These are phyloP conservation scores for Crithidia fasciculata DNA, from an alignment of 208 protist species.

Conservation along the genomic window DNA sequence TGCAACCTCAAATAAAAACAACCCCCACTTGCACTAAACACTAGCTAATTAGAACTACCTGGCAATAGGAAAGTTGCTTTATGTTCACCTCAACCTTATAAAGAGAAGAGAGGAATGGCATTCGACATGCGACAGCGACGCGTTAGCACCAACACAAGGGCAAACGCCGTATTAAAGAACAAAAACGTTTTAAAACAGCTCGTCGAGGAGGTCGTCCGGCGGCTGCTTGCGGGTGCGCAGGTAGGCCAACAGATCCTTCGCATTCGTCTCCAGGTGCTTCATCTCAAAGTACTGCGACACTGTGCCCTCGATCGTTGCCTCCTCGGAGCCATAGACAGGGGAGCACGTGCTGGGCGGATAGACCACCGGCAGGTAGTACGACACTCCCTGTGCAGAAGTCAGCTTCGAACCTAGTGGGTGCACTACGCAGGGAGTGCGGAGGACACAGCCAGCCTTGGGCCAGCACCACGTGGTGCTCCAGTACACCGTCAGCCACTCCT, in stretches of 20 bases:
- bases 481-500: slow-evolving; percentile 51
- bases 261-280: slow-evolving; percentile 52
- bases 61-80: too few species aligned
- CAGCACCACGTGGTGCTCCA: slow-evolving; percentile 77
- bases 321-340: slow-evolving; percentile 76
- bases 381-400: slow-evolving; percentile 15
- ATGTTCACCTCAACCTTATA: too few species aligned
- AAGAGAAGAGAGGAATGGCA: too few species aligned
- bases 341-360: slow-evolving; percentile 46
- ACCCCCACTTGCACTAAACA: too few species aligned
- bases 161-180: too few species aligned
- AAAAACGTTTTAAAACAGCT: slow-evolving; percentile 69
- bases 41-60: too few species aligned
- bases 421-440: slow-evolving; percentile 44
- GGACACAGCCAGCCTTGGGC: slow-evolving; percentile 82
- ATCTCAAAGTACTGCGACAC: slow-evolving; percentile 82
- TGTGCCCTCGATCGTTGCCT: slow-evolving; percentile 59
- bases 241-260: slow-evolving; percentile 55
- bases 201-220: slow-evolving; percentile 73
- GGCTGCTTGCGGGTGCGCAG: slow-evolving; percentile 63
- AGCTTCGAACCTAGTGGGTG: slow-evolving; percentile 27
- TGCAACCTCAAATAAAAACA: too few species aligned
- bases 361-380: slow-evolving; percentile 77
- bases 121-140: too few species aligned
- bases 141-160: too few species aligned